These are phyloP conservation scores for Cucurbita argyrosperma DNA, from an alignment of 306 rosid species.

Conservation along the genomic window DNA sequence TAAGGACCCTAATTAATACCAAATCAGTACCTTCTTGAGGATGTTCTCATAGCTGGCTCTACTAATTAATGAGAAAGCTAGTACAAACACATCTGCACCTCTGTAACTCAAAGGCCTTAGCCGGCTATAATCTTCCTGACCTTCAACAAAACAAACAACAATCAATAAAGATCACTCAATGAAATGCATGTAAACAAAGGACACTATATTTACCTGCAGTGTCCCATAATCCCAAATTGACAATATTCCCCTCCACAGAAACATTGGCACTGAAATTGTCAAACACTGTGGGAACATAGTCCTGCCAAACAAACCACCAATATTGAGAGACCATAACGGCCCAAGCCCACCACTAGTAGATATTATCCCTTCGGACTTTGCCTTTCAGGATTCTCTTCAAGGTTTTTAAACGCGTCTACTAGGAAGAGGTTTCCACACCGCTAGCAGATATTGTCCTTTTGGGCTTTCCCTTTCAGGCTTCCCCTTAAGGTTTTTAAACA, in stretches of 20 bases:
- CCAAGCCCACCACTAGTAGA: not conserved
- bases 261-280: slow-evolving; percentile 99
- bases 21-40: slow-evolving; percentile 64
- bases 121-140: slow-evolving; percentile 98
- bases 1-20: not conserved
- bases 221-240: slow-evolving; percentile 94
- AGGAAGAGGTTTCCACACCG: too few relatives aligned
- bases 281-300: slow-evolving; percentile 85
- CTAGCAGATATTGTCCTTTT: too few relatives aligned
- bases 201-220: slow-evolving; percentile 60
- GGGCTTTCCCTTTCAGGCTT: too few relatives aligned
- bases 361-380: too few relatives aligned
- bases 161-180: not conserved
- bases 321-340: not conserved
- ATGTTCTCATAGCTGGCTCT: slow-evolving; percentile 95
- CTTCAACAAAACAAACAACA: slow-evolving; percentile 27
- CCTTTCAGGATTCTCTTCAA: too few relatives aligned
- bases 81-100: slow-evolving; percentile 91
- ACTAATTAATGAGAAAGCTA: slow-evolving; percentile 87
- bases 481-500: too few relatives aligned
- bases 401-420: too few relatives aligned
- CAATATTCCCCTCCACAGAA: slow-evolving; percentile 89
- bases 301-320: slow-evolving; percentile 38
- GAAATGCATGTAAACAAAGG: not conserved
- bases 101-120: slow-evolving; percentile 96